Evolutionary conservation across 495 filamentous ascomycete species (phyloP), one percentile per base, ranked within the genome.

Genomic region (Echria macrotheca): DNA sequence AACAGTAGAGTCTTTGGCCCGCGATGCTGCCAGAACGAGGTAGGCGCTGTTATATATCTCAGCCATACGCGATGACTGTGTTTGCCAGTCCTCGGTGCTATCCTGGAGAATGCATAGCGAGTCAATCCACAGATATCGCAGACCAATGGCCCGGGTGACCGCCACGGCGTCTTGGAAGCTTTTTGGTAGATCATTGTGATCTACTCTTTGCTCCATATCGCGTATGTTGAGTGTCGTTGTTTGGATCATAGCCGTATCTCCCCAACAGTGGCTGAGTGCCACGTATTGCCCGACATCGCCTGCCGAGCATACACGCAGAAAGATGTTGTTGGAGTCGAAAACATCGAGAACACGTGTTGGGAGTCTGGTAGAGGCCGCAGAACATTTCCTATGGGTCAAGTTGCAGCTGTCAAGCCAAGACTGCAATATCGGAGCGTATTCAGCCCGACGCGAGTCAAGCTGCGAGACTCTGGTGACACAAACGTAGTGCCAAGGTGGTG

Each of bases 31-130:
- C 32, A 69, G 58, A 2, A 56, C 63, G 32, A 37, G 58, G 22
- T 61, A 56, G 3, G 61, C 57, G 3, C 35, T 42, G 35, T 52
- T 58, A 32, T 65, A 74, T 8, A 70, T 60, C 6, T 39, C 15
- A 35, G 62, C 59, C 69, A 74, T 72, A 7, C 31, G 41, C 14
- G 22, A 48, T 15, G 63, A 38, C 45, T 72, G 59, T 5, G 4
- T 22, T n/a, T 53, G 31, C 53, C 58, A 74, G 50, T 72, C 69
- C 1, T 46, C 47, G 4, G 18, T 10, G 28, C 55, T 48, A 11
- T 58, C 52, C 36, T 72, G 68, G 12, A 69, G 63, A 14, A 69
- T 72, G 49, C 67, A 70, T 6, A 70, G 29, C 1, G 66, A 67
- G 48, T 69, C 67, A 22, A 70, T 65, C 67, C 66, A 69, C 2